Conservation (phyloP, 192 early-diverging fungal species). For the Nowakowskiella sp. region DNA sequence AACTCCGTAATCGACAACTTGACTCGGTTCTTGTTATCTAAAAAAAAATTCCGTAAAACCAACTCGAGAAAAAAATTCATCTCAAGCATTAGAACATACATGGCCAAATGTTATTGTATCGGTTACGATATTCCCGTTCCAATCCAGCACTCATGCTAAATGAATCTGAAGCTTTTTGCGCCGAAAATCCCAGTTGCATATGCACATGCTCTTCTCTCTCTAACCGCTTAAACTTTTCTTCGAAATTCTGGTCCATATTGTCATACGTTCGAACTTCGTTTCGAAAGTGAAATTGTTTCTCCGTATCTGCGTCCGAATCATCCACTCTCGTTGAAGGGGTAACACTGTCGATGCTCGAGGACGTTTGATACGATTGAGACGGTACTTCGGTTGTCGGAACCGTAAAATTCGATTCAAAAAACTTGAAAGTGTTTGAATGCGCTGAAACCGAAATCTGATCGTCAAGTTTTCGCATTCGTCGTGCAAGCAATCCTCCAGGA, state of each 20-base stretch:
- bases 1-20: not conserved
- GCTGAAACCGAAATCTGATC: too few species aligned
- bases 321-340: too few species aligned
- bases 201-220: conserved; percentile 51
- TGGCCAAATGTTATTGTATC: conserved; percentile 81
- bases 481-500: too few species aligned
- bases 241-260: conserved; percentile 43
- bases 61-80: conserved; percentile 12
- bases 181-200: conserved; percentile 45
- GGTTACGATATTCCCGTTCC: conserved; percentile 65
- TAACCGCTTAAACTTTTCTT: conserved; percentile 26
- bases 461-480: too few species aligned
- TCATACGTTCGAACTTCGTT: conserved; percentile 12
- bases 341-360: too few species aligned
- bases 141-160: conserved; percentile 76
- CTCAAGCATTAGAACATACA: conserved; percentile 22
- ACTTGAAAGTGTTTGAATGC: too few species aligned
- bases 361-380: too few species aligned
- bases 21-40: conserved; percentile 29
- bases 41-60: conserved; percentile 2
- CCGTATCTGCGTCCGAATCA: too few species aligned
- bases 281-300: too few species aligned
- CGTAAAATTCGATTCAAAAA: too few species aligned
- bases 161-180: conserved; percentile 27
- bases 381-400: too few species aligned